phyloP scores from a whole-genome alignment of 352 stramenopile species.

The Pythium graminicola region DNA sequence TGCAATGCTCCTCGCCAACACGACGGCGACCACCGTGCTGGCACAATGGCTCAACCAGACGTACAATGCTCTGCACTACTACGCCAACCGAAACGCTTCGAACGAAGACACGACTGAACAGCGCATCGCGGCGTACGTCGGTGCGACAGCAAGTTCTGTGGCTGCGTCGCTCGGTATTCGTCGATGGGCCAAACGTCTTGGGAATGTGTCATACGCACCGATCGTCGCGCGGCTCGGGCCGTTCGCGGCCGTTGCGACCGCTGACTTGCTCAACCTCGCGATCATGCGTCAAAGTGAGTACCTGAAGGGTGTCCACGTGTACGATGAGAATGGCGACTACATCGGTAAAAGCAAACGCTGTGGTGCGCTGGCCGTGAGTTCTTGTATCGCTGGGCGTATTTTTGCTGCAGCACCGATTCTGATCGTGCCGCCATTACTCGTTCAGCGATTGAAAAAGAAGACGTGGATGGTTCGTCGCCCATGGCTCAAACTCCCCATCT shows the following conservation, averaged over 20 bases:
- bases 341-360: constrained; percentile 71
- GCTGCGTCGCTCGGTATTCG: constrained; percentile 67
- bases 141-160: constrained; percentile 68
- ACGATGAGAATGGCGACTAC: constrained; percentile 72
- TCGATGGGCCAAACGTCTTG: constrained; percentile 40
- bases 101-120: constrained; percentile 76
- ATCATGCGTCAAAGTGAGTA: constrained; percentile 86
- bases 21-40: constrained; percentile 57
- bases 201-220: constrained; percentile 38
- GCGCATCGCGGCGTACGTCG: constrained; percentile 60
- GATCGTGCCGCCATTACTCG: constrained; percentile 56
- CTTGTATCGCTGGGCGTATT: constrained; percentile 68
- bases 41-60: constrained; percentile 86
- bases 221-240: constrained; percentile 59
- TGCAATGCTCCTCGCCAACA: constrained; percentile 70
- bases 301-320: constrained; percentile 69
- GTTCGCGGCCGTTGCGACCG: constrained; percentile 74
- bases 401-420: constrained; percentile 79
- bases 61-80: constrained; percentile 89
- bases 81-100: constrained; percentile 82
- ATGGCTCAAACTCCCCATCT: constrained; percentile 57
- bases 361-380: constrained; percentile 62
- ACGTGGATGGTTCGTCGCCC: constrained; percentile 32
- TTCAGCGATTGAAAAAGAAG: constrained; percentile 47
- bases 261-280: constrained; percentile 78